These are phyloP conservation scores for Agastache rugosa DNA, from an alignment of 257 asterid species.

Conservation along the genomic window DNA sequence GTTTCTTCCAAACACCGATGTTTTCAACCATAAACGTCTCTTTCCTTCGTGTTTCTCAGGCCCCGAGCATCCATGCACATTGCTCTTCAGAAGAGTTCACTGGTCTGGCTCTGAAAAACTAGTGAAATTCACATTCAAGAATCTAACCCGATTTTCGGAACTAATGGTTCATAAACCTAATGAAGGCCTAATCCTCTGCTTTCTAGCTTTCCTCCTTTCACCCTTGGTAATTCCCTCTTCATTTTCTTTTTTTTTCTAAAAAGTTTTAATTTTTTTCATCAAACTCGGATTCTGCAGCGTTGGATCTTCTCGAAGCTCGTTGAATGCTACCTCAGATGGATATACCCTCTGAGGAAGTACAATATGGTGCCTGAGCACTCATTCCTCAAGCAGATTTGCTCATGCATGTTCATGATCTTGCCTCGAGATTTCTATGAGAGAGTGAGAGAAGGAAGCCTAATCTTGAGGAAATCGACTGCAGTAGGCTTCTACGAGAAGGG, in stretches of 20 bases:
- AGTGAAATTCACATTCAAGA: constrained; percentile 41
- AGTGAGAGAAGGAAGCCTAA: constrained; percentile 56
- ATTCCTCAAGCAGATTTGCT: constrained; percentile 52
- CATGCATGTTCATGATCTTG: constrained; percentile 63
- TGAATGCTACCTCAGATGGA: constrained; percentile 62
- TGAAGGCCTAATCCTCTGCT: constrained; percentile 52
- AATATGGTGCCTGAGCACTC: constrained; percentile 54
- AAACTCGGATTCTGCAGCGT: constrained; percentile 42
- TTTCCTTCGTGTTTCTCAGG: constrained; percentile 42
- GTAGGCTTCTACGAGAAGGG: constrained; percentile 49
- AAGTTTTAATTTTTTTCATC: not conserved
- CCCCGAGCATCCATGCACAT: constrained; percentile 52
- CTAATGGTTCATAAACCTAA: constrained; percentile 62
- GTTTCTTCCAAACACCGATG: not conserved
- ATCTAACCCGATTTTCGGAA: constrained; percentile 63
- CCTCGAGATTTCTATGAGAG: constrained; percentile 52
- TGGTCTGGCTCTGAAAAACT: constrained; percentile 57
- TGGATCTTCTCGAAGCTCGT: constrained; percentile 53
- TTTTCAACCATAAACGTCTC: not conserved
- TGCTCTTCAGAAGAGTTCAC: constrained; percentile 53
- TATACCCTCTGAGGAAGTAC: constrained; percentile 57
- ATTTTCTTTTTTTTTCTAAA: not conserved
- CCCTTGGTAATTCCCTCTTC: constrained; percentile 53
- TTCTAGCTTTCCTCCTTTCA: constrained; percentile 56
- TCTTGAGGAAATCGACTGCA: constrained; percentile 42